These are phyloP conservation scores for Halophytophthora polymorphica DNA, from an alignment of 352 stramenopile genomes.

Conservation along the genomic window DNA sequence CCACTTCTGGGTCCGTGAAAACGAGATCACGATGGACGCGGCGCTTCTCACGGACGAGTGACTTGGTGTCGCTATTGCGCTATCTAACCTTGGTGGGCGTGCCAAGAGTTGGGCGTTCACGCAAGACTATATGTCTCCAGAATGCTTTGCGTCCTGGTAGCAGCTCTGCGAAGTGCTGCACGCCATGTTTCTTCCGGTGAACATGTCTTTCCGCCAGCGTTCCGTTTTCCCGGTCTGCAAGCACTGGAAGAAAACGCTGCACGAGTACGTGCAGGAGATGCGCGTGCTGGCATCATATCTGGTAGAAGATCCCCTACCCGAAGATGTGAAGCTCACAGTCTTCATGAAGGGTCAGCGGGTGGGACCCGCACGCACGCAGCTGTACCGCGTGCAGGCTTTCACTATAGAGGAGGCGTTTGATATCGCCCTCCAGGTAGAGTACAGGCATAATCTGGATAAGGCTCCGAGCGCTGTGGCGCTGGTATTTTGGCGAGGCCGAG, in stretches of 20 bases:
- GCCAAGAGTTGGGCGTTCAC: slow-evolving; percentile 18
- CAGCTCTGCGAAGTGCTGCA: slow-evolving; percentile 4
- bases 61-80: slow-evolving; percentile 10
- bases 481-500: neutral
- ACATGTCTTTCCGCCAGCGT: slow-evolving; percentile 17
- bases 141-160: slow-evolving; percentile 8
- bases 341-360: slow-evolving; percentile 3
- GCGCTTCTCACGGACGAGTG: slow-evolving; percentile 9
- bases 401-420: neutral
- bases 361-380: neutral
- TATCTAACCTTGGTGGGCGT: slow-evolving; percentile 14
- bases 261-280: slow-evolving; percentile 16
- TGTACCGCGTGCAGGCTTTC: neutral
- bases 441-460: neutral
- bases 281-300: neutral
- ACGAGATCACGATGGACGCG: slow-evolving; percentile 17
- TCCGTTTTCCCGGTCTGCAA: slow-evolving; percentile 19
- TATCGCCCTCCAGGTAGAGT: neutral
- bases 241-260: slow-evolving; percentile 16
- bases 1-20: slow-evolving; percentile 13
- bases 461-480: neutral
- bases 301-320: neutral
- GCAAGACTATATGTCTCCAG: slow-evolving; percentile 8
- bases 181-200: slow-evolving; percentile 15
- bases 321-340: neutral